phyloP scores from a whole-genome alignment of 345 rosid genomes.

The Melaleuca quinquenervia region DNA sequence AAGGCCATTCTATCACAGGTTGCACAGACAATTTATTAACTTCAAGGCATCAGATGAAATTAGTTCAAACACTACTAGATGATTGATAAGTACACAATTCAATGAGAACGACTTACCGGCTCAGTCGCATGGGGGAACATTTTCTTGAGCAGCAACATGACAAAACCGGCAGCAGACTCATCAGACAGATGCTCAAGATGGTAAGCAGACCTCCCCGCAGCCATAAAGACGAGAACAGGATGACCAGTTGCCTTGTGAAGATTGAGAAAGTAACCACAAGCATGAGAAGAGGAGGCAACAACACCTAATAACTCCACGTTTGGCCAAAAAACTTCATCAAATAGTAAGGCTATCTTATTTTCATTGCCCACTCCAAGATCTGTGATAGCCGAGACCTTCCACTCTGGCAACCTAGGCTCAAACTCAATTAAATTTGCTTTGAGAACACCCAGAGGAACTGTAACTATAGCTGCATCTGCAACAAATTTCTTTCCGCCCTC shows the following conservation, averaged over 20 bases:
- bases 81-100: not conserved
- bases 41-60: not conserved
- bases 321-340: conserved; percentile 70
- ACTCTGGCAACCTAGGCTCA: conserved; percentile 71
- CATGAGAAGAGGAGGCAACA: conserved; percentile 62
- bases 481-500: conserved; percentile 47
- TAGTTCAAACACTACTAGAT: not conserved
- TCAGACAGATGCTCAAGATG: conserved; percentile 68
- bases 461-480: conserved; percentile 70
- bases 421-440: conserved; percentile 74
- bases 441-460: conserved; percentile 75
- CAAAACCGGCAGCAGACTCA: conserved; percentile 49
- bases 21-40: not conserved
- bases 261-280: conserved; percentile 83
- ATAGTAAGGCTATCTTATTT: conserved; percentile 67
- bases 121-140: conserved; percentile 78
- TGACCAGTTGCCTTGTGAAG: conserved; percentile 83
- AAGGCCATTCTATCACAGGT: not conserved
- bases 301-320: conserved; percentile 67
- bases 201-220: conserved; percentile 65
- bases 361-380: conserved; percentile 79
- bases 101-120: conserved; percentile 32
- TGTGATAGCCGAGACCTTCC: conserved; percentile 73
- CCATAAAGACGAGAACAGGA: conserved; percentile 83
- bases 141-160: conserved; percentile 68